phyloP scores from a whole-genome alignment of 352 stramenopile genomes.

The Phytophthora sp. region DNA sequence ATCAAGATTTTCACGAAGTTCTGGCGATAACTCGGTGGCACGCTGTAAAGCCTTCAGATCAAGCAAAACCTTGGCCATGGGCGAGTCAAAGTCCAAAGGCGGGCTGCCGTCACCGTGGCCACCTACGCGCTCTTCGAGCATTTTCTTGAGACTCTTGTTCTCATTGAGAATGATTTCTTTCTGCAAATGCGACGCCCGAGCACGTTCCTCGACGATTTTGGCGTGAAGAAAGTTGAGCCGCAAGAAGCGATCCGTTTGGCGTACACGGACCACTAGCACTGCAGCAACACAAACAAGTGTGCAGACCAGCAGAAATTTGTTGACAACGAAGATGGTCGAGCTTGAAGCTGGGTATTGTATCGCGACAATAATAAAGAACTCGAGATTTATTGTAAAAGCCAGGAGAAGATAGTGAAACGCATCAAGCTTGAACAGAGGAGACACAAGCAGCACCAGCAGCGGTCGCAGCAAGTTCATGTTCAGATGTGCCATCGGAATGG shows the following conservation, averaged over 20 bases:
- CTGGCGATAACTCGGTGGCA: slow-evolving; percentile 59
- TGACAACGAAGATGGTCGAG: slow-evolving; percentile 63
- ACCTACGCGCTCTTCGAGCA: slow-evolving; percentile 66
- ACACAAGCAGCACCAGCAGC: slow-evolving; percentile 62
- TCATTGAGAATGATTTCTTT: slow-evolving; percentile 87
- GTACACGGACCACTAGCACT: slow-evolving; percentile 68
- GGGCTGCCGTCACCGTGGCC: slow-evolving; percentile 32
- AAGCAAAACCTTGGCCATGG: slow-evolving; percentile 79
- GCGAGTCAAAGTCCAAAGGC: slow-evolving; percentile 78
- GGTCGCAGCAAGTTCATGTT: slow-evolving; percentile 76
- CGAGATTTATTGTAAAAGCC: slow-evolving; percentile 67
- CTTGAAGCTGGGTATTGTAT: slow-evolving; percentile 65
- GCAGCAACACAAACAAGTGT: slow-evolving; percentile 56
- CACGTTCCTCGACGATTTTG: slow-evolving; percentile 73
- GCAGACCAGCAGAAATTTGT: slow-evolving; percentile 80
- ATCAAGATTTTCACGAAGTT: slow-evolving; percentile 75
- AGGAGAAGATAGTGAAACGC: slow-evolving; percentile 75
- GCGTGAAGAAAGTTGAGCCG: slow-evolving; percentile 80
- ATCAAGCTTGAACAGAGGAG: slow-evolving; percentile 78
- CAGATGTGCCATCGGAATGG: slow-evolving; percentile 69
- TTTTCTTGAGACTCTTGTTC: slow-evolving; percentile 85
- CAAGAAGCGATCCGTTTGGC: slow-evolving; percentile 78
- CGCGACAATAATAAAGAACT: slow-evolving; percentile 69
- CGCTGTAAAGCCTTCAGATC: slow-evolving; percentile 80
- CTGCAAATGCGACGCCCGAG: slow-evolving; percentile 66